These are phyloP conservation scores for Colletotrichum karsti DNA, from an alignment of 2,329 filamentous ascomycete genomes.

Conservation along the genomic window DNA sequence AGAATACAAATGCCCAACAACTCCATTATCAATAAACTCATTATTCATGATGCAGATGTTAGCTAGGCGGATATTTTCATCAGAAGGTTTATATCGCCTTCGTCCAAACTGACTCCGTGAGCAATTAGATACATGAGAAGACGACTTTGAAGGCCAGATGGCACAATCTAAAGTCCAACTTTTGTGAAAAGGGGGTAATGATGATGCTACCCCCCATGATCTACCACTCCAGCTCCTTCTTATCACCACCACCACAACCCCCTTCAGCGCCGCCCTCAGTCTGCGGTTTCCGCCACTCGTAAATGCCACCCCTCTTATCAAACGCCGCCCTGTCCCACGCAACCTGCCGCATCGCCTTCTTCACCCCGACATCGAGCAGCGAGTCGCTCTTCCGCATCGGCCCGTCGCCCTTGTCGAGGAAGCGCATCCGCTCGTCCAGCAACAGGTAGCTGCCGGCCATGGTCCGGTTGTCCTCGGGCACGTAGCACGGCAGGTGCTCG, in stretches of 20 bases:
- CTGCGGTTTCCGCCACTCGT: constrained; percentile 51
- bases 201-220: no score
- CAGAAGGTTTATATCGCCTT: no score
- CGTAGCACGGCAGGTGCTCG: constrained; percentile 47
- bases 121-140: no score
- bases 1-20: no score
- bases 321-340: constrained; percentile 56
- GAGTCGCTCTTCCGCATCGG: constrained; percentile 38
- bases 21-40: no score
- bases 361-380: constrained; percentile 57
- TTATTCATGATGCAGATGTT: no score
- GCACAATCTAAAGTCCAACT: no score
- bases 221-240: neutral
- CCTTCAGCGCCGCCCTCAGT: neutral
- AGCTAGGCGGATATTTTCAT: no score
- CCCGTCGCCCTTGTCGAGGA: constrained; percentile 53
- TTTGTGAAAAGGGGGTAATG: no score
- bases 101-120: no score
- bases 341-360: constrained; percentile 51
- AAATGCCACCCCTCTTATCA: constrained; percentile 53
- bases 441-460: constrained; percentile 62
- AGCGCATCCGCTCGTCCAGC: constrained; percentile 60
- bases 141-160: no score
- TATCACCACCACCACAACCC: neutral
- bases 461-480: constrained; percentile 57